A percentile compares a stretch with the other conserved stretches of the same genome.
These are phyloP conservation scores for Cytospora chrysosperma DNA, from an alignment of 2,329 filamentous ascomycete species.

Conservation along the genomic window DNA sequence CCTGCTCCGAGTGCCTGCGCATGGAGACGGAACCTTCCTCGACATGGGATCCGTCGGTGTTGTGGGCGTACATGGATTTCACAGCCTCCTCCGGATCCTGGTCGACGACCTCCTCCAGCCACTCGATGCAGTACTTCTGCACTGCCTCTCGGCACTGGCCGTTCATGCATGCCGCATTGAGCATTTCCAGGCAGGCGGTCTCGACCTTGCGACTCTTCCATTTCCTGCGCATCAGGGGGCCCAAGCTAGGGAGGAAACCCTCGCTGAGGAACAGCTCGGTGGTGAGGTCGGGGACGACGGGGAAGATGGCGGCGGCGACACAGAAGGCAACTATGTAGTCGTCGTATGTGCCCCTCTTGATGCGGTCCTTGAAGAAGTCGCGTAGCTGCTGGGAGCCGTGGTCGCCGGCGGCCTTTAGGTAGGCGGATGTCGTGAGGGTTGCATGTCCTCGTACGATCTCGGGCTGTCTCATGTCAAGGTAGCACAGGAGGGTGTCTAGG, in stretches of 20 bases:
- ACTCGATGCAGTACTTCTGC: slow-evolving; percentile 78
- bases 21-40: slow-evolving; percentile 58
- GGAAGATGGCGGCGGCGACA: slow-evolving; percentile 84
- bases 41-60: slow-evolving; percentile 55
- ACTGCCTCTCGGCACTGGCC: slow-evolving; percentile 79
- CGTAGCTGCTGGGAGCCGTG: slow-evolving; percentile 68
- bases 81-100: slow-evolving; percentile 62
- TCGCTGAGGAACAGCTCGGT: slow-evolving; percentile 82
- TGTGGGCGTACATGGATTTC: slow-evolving; percentile 47
- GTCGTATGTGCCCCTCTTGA: slow-evolving; percentile 76
- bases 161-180: slow-evolving; percentile 90
- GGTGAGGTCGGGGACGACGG: slow-evolving; percentile 74
- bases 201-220: slow-evolving; percentile 86
- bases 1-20: slow-evolving; percentile 59
- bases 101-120: slow-evolving; percentile 81
- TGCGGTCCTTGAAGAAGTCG: slow-evolving; percentile 70
- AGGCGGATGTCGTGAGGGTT: slow-evolving; percentile 77
- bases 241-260: slow-evolving; percentile 77
- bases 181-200: slow-evolving; percentile 80
- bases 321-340: slow-evolving; percentile 91
- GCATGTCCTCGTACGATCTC: slow-evolving; percentile 76
- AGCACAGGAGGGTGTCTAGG: slow-evolving; percentile 81
- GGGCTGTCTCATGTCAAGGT: slow-evolving; percentile 79
- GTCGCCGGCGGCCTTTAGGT: slow-evolving; percentile 74
- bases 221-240: slow-evolving; percentile 72